Evolutionary conservation across 2,329 filamentous ascomycete genomes (phyloP).

Genomic region (Pestalotiopsis sp.): DNA sequence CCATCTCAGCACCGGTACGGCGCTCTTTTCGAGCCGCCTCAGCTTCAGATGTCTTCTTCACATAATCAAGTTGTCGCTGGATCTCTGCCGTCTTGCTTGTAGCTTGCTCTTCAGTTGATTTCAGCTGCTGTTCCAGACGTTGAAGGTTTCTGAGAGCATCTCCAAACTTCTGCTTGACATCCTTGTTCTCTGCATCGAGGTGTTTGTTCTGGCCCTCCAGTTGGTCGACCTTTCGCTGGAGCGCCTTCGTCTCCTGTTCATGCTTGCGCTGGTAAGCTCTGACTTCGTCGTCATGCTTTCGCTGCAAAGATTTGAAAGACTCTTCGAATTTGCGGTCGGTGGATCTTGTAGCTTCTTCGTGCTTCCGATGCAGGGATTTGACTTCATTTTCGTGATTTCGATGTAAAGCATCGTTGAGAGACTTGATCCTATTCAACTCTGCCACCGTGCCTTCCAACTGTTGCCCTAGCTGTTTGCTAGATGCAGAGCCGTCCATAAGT

Average conservation of each 20-base stretch:
- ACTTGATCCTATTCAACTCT: conserved; percentile 60
- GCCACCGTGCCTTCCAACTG: conserved; percentile 73
- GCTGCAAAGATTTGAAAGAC: background rate
- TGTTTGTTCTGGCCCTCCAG: background rate
- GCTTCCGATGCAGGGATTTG: conserved; percentile 36
- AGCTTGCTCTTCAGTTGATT: conserved; percentile 27
- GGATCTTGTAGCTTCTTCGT: conserved; percentile 2
- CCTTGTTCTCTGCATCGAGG: conserved; percentile 23
- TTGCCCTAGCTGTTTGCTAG: conserved; percentile 38
- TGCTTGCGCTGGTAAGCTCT: background rate
- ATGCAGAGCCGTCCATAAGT: conserved; percentile 44
- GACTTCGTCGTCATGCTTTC: conserved; percentile 2
- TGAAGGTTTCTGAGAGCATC: conserved; percentile 13
- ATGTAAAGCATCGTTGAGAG: conserved; percentile 71
- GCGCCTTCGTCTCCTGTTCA: background rate
- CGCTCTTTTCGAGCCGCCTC: conserved; percentile 31
- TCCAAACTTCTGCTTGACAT: conserved; percentile 25
- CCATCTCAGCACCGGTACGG: conserved; percentile 32
- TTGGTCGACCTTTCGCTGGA: conserved; percentile 2
- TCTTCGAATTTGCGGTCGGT: conserved; percentile 2
- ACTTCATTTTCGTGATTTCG: conserved; percentile 69
- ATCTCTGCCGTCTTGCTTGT: conserved; percentile 35
- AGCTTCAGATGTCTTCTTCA: conserved; percentile 46
- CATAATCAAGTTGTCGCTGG: conserved; percentile 44
- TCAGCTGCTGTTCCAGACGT: background rate